phyloP scores from a whole-genome alignment of 441 rosid species.

The Theobroma grandiflorum region DNA sequence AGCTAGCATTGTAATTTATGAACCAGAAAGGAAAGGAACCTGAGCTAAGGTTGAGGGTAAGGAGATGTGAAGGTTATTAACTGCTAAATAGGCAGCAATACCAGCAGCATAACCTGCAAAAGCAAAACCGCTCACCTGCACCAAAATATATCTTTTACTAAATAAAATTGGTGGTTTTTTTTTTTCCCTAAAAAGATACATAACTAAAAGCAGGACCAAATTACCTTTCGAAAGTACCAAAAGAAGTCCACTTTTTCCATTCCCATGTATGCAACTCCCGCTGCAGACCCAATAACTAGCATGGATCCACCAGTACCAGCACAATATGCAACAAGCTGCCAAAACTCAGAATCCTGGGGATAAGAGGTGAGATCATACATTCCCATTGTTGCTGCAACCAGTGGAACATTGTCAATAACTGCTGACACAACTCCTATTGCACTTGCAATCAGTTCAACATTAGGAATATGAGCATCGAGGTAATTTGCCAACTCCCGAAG shows the following conservation, averaged over 20 bases:
- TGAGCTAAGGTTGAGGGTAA: conserved; percentile 80
- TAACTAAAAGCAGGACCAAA: not conserved
- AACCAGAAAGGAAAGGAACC: conserved; percentile 75
- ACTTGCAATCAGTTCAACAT: conserved; percentile 76
- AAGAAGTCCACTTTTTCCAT: conserved; percentile 96
- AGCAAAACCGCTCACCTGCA: conserved; percentile 92
- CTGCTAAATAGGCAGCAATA: conserved; percentile 74
- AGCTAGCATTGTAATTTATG: conserved; percentile 36
- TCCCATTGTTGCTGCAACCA: conserved; percentile 97
- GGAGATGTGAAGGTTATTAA: conserved; percentile 54
- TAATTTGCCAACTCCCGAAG: conserved; percentile 89
- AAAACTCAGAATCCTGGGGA: conserved; percentile 87
- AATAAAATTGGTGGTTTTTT: not conserved
- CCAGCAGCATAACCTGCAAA: conserved; percentile 96
- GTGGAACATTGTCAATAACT: conserved; percentile 87
- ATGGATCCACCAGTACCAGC: conserved; percentile 95
- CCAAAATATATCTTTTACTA: not conserved
- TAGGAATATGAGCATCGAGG: conserved; percentile 83
- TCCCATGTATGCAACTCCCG: conserved; percentile 96
- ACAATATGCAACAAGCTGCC: conserved; percentile 91
- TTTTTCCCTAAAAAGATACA: not conserved
- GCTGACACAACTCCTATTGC: conserved; percentile 88
- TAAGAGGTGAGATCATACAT: conserved; percentile 90
- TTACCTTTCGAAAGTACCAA: conserved; percentile 90
- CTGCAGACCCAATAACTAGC: conserved; percentile 88